phyloP scores from a whole-genome alignment of 371 early-diverging fungal genomes.

The Blakeslea trispora region DNA sequence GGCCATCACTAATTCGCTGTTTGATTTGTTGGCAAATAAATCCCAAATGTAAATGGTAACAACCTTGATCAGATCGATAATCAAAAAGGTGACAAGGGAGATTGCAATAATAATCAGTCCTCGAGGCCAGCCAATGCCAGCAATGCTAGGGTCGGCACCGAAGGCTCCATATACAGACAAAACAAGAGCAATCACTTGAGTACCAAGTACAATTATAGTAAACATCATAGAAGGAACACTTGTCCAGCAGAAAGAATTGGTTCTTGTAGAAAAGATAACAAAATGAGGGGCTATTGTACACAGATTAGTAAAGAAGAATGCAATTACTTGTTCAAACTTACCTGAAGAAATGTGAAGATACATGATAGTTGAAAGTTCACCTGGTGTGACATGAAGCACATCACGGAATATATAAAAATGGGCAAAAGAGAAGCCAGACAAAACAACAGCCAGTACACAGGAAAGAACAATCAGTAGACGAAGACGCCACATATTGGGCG shows the following conservation, averaged over 20 bases:
- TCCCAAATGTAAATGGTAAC: constrained; percentile 73
- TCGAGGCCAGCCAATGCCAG: constrained; percentile 54
- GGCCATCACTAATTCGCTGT: constrained; percentile 9
- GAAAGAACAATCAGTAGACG: constrained; percentile 83
- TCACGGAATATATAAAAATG: constrained; percentile 80
- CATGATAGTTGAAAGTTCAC: constrained; percentile 76
- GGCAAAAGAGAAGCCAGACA: constrained; percentile 77
- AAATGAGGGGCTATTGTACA: constrained; percentile 80
- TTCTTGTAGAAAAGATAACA: constrained; percentile 93
- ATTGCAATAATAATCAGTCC: constrained; percentile 66
- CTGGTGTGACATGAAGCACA: constrained; percentile 47
- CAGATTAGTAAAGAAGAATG: constrained; percentile 62
- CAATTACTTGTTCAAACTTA: constrained; percentile 24
- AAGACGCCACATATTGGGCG: constrained; percentile 89
- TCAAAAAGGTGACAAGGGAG: constrained; percentile 69
- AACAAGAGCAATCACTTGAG: constrained; percentile 89
- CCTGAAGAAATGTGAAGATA: constrained; percentile 89
- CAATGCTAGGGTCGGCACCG: constrained; percentile 30
- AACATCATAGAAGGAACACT: constrained; percentile 81
- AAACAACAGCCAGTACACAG: constrained; percentile 68
- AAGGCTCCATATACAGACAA: constrained; percentile 78
- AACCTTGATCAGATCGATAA: constrained; percentile 89
- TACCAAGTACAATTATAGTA: constrained; percentile 80
- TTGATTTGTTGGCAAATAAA: constrained; percentile 7
- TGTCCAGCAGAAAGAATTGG: constrained; percentile 87